Conservation (phyloP, 1,284 basidiomycete genomes). For the Vanrija sp. region DNA sequence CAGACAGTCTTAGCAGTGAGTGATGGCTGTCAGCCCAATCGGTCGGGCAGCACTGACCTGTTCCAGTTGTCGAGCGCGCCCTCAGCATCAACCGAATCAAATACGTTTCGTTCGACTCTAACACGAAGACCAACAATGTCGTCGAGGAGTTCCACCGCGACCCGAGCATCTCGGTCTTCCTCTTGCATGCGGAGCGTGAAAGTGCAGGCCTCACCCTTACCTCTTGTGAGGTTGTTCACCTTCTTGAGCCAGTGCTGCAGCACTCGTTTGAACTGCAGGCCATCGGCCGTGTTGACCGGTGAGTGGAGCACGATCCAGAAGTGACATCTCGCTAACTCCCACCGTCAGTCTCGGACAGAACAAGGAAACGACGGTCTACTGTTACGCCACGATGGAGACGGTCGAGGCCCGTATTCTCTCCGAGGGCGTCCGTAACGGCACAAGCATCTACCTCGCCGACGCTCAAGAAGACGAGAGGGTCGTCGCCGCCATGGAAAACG, state of each 20-base stretch:
- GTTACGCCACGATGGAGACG: conserved; percentile 45
- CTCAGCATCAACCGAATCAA: conserved; percentile 35
- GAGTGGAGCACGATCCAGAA: not conserved
- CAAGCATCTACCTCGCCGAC: conserved; percentile 43
- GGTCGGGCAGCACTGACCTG: not conserved
- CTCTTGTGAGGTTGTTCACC: conserved; percentile 45
- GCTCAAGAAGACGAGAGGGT: conserved; percentile 25
- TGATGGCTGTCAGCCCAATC: not conserved
- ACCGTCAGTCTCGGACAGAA: conserved; percentile 29
- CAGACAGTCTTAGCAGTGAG: conserved; percentile 41
- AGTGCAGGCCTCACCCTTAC: conserved; percentile 48
- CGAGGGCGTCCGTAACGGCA: conserved; percentile 43
- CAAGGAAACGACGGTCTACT: conserved; percentile 44
- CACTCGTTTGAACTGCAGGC: conserved; percentile 49
- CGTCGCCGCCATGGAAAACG: conserved; percentile 31
- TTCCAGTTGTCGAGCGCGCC: conserved; percentile 42
- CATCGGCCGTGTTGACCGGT: conserved; percentile 17
- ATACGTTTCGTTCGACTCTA: conserved; percentile 34
- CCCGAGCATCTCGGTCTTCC: conserved; percentile 41
- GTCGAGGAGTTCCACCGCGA: conserved; percentile 42
- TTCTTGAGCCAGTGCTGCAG: conserved; percentile 47
- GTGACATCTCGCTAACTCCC: not conserved
- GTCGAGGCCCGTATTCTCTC: conserved; percentile 45
- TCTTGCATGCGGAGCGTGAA: conserved; percentile 47
- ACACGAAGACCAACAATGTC: conserved; percentile 32